Conservation (phyloP, 140 eudicot genomes). For the Senecio squalidus region DNA sequence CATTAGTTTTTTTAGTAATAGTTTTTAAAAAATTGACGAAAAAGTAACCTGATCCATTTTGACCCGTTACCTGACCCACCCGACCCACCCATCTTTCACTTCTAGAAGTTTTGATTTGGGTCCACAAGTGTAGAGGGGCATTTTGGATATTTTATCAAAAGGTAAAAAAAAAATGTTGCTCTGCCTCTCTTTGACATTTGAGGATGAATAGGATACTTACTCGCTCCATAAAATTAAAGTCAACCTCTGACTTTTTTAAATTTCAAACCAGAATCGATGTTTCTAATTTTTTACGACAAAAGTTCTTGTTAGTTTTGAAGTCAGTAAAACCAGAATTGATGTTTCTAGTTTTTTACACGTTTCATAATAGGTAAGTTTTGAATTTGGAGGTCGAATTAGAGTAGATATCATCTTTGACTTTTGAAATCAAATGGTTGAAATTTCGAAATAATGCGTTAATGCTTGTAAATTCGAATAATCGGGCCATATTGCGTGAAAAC, state of each 20-base stretch:
- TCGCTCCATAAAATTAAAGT: background rate
- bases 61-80: too few relatives aligned
- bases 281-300: background rate
- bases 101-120: background rate
- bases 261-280: background rate
- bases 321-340: background rate
- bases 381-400: constrained; percentile 2
- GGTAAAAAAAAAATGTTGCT: background rate
- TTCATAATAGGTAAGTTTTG: background rate
- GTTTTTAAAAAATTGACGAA: too few relatives aligned
- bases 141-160: background rate
- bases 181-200: background rate
- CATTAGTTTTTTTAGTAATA: too few relatives aligned
- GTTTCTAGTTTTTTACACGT: background rate
- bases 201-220: background rate
- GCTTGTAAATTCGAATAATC: background rate
- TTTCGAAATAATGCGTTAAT: background rate
- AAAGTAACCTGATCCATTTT: too few relatives aligned
- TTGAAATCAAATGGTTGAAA: too few relatives aligned
- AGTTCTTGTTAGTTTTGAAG: background rate
- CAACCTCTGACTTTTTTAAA: background rate
- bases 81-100: too few relatives aligned
- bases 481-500: background rate
- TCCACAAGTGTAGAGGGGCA: background rate
- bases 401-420: too few relatives aligned